Evolutionary conservation across 192 early-diverging fungal genomes (phyloP).

Genomic region (Spizellomyces sp.): DNA sequence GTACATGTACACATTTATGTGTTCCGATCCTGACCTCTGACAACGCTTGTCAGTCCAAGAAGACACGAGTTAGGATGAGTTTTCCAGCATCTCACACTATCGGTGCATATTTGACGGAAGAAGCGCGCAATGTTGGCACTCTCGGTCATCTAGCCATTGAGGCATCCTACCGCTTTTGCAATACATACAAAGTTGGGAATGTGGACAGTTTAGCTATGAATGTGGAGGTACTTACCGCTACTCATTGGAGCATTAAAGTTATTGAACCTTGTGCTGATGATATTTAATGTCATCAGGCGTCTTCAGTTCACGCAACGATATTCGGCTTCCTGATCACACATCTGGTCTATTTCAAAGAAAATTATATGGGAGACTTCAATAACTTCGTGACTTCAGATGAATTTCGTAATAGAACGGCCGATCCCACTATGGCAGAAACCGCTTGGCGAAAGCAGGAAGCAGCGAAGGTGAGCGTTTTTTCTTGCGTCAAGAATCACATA

Average conservation of each 20-base stretch:
- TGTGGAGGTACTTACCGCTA: slow-evolving; percentile 23
- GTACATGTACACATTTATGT: background rate
- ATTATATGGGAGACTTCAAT: slow-evolving; percentile 64
- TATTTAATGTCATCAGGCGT: slow-evolving; percentile 41
- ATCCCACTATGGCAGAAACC: slow-evolving; percentile 32
- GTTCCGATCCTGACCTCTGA: no score
- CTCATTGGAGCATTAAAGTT: background rate
- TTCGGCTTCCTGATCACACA: slow-evolving; percentile 71
- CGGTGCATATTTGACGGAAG: slow-evolving; percentile 59
- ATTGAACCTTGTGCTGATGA: background rate
- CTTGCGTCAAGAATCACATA: background rate
- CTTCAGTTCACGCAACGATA: slow-evolving; percentile 58
- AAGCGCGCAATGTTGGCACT: slow-evolving; percentile 50
- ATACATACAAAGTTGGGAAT: slow-evolving; percentile 6
- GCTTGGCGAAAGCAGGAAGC: slow-evolving; percentile 49
- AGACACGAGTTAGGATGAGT: slow-evolving; percentile 45
- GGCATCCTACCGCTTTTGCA: slow-evolving; percentile 35
- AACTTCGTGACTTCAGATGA: slow-evolving; percentile 50
- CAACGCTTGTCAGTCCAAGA: slow-evolving; percentile 44
- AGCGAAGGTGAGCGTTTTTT: slow-evolving; percentile 52
- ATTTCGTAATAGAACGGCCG: slow-evolving; percentile 49
- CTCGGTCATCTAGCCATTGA: slow-evolving; percentile 31
- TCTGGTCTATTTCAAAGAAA: slow-evolving; percentile 68
- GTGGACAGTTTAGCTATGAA: slow-evolving; percentile 28
- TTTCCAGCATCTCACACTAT: slow-evolving; percentile 67